Conservation (phyloP, 768 basidiomycete genomes). For the Hortiboletus flavorubellus region DNA sequence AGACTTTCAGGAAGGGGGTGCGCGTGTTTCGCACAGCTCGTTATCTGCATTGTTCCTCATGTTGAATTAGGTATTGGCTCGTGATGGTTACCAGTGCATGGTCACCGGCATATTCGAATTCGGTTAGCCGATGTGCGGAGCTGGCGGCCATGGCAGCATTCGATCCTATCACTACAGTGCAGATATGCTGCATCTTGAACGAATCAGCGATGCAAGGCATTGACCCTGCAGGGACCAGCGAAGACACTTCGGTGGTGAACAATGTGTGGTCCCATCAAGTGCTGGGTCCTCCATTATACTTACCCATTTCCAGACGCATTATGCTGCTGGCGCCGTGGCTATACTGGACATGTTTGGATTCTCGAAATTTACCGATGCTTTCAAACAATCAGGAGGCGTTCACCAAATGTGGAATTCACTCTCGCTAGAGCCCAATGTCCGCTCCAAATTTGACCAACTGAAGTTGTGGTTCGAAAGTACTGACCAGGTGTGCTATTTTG, state of each 20-base stretch:
- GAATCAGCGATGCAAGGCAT: neutral
- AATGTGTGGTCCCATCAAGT: neutral
- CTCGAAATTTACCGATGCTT: neutral
- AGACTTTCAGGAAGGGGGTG: neutral
- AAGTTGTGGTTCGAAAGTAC: neutral
- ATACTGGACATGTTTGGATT: neutral
- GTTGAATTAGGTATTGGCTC: neutral
- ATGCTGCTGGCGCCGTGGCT: neutral
- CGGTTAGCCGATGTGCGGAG: neutral
- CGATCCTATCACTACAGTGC: neutral
- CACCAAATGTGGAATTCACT: neutral
- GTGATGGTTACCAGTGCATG: neutral
- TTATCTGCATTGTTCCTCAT: neutral
- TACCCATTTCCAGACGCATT: neutral
- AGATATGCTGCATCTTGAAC: neutral
- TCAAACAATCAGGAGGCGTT: neutral
- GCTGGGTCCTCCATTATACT: neutral
- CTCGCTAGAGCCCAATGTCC: neutral
- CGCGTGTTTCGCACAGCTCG: neutral
- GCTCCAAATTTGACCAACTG: fast-evolving
- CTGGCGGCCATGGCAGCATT: neutral
- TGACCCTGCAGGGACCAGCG: neutral
- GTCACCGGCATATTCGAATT: neutral
- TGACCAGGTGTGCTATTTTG: neutral
- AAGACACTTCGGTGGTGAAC: neutral